Base-by-base conservation (phyloP, 352 stramenopile species). In the Globisporangium lucens region DNA sequence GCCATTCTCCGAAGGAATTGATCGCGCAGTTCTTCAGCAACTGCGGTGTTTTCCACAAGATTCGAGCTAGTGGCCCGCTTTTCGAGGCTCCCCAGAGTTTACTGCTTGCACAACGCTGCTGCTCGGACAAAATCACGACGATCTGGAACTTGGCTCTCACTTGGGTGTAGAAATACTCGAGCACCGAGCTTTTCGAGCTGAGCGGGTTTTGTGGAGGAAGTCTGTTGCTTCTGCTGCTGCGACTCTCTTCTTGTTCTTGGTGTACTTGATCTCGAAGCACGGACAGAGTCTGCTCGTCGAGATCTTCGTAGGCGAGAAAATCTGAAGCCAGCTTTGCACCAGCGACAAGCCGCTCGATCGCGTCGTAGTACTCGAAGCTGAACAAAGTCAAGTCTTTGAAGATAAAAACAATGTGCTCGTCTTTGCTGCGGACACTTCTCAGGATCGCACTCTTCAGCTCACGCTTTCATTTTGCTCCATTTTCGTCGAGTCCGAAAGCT, bases 61-160 rank as follows among this genome's bases (percentile, higher is more conserved):
- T 60, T 2, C 67, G 43, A 0, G 74, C 52, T 20, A 72, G 27
- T 1, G 27, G 5, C 27, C 41, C 41, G 33, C 24, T 41, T 12
- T 41, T 8, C 38, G 1, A 35, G 15, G 41, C 7, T 38, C 4
- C 3, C 17, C 12, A 24, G 13, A 7, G 7, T 1, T 4, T 24
- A 5, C 27, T 3, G 13, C 1, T 47, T 17, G 13, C 4, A 41
- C 27, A 35, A 22, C 3, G 49, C 4, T 15, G 10, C 57, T 20
- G 30, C 22, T 59, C 41, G 46, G 74, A 71, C 12, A 92, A 35
- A 20, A 83, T 74, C 4, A 91, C 10, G 1, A 90, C 81, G 8
- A 93, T 24, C 35, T 91, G 83, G 5, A 94, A 68, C 9, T 80
- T 79, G 17, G 69, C 72, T 2, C 78, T 69, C 4, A 86, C 74